phyloP scores from a whole-genome alignment of 768 basidiomycete genomes.

The Leccinum uliginosum region DNA sequence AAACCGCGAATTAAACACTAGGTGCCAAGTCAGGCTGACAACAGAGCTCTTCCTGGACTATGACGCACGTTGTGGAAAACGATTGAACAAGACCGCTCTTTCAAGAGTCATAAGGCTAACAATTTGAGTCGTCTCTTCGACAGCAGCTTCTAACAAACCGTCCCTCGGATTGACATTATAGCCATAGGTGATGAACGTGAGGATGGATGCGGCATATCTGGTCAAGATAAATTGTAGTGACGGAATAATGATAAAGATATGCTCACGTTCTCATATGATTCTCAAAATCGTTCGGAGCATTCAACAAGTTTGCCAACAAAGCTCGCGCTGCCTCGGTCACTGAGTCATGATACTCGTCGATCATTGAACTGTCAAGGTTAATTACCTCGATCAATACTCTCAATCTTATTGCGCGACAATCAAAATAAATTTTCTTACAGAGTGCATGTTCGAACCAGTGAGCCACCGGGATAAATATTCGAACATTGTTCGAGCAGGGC shows the following conservation, averaged over 20 bases:
- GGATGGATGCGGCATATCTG: constrained; percentile 18
- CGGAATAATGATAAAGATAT: not conserved
- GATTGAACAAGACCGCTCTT: constrained; percentile 14
- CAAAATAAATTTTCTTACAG: constrained; percentile 1
- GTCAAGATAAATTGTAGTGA: not conserved
- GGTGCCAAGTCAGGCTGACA: not conserved
- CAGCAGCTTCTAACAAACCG: constrained; percentile 14
- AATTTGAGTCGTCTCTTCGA: constrained; percentile 11
- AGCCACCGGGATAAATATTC: constrained; percentile 20
- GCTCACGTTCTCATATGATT: constrained; percentile 17
- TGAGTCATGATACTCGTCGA: constrained; percentile 10
- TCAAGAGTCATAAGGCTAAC: constrained; percentile 16
- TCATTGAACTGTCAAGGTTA: constrained; percentile 7
- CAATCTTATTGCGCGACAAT: constrained; percentile 15
- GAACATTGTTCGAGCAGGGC: constrained; percentile 25
- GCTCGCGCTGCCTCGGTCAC: constrained; percentile 3
- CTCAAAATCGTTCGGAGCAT: constrained; percentile 14
- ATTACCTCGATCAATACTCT: constrained; percentile 18
- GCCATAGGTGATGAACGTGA: constrained; percentile 20
- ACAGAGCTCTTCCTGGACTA: not conserved
- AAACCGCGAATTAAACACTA: constrained; percentile 19
- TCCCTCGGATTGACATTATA: constrained; percentile 16
- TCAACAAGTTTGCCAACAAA: constrained; percentile 10
- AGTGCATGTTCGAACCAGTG: constrained; percentile 2
- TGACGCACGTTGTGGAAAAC: constrained; percentile 20